Base-by-base conservation (phyloP, 768 basidiomycete species). In the Russula abietina region DNA sequence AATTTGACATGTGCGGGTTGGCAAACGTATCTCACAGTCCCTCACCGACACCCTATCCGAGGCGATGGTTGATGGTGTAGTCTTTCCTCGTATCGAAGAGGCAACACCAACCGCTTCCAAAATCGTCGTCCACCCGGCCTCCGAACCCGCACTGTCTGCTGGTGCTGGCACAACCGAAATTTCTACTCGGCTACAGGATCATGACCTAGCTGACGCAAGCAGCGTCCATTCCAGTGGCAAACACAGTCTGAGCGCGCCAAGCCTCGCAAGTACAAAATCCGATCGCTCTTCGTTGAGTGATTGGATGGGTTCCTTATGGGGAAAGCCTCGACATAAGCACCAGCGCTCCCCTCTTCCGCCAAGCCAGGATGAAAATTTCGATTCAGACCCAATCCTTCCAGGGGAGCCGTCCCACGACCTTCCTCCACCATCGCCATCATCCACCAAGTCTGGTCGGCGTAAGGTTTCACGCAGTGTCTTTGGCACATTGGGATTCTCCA, bases 281-380 rank as follows among this genome's bases (percentile, higher is more conserved):
- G 79, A 81, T 24, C 73, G 68, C 58, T 68, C 74, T 10, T 72
- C 71, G 3, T 68, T 89, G 52, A 83, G 86, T 22, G 85, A 87
- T 53, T 91, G 89, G 89, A 83, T 91, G 79, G 88, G 89, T 0
- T 83, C 81, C 0, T 88, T 83, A 85, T 86, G 88, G 79, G 77
- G 75, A 19, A 85, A 85, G 70, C 78, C 81, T 38, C 81, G 74
- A 66, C 51, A 70, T 39, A 76, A 71, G 60, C 64, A 66, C 19
- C 62, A 68, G n/a, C 69, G 72, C 26, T 60, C 68, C 53, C 19
- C 71, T n/a, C 55, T 61, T 14, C 57, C 64, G 6, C 28, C 57
- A 1, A 38, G 10, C 4, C 60, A 51, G 30, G 63, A 67, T 22
- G 60, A 48, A 10, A 9, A 26, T 11, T 36, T 56, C 2, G 59